Conservation (phyloP, 2,329 filamentous ascomycete genomes). For the Cytospora piceae region DNA sequence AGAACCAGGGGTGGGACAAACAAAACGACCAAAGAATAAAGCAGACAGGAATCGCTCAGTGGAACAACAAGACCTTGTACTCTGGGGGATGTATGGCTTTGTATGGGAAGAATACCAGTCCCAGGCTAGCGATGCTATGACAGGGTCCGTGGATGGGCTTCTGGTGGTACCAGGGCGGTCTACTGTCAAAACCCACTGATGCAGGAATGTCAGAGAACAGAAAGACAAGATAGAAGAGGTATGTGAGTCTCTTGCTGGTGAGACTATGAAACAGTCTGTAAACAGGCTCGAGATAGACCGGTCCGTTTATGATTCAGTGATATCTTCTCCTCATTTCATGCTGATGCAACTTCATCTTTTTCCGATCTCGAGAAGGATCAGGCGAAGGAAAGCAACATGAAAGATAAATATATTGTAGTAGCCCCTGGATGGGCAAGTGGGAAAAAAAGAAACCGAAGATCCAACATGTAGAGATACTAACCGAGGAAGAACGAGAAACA, state of each 20-base stretch:
- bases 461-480: too few relatives aligned
- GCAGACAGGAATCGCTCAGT: neutral
- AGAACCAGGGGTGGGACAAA: too few relatives aligned
- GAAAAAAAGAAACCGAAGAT: too few relatives aligned
- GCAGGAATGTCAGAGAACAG: neutral
- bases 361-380: neutral
- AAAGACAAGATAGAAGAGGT: neutral
- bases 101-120: neutral
- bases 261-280: slow-evolving; percentile 12
- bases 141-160: neutral
- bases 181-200: neutral
- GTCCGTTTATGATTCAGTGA: neutral
- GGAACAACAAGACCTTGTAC: neutral
- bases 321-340: too few relatives aligned
- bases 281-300: slow-evolving; percentile 7
- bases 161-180: neutral
- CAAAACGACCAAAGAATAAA: too few relatives aligned
- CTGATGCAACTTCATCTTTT: too few relatives aligned
- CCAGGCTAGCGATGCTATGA: neutral
- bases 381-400: neutral
- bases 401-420: too few relatives aligned
- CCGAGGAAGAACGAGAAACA: too few relatives aligned
- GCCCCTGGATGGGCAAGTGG: neutral
- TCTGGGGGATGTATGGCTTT: neutral
- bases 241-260: slow-evolving; percentile 13